Base-by-base conservation (phyloP, 139 green algal species). In the Tetraselmis striata region DNA sequence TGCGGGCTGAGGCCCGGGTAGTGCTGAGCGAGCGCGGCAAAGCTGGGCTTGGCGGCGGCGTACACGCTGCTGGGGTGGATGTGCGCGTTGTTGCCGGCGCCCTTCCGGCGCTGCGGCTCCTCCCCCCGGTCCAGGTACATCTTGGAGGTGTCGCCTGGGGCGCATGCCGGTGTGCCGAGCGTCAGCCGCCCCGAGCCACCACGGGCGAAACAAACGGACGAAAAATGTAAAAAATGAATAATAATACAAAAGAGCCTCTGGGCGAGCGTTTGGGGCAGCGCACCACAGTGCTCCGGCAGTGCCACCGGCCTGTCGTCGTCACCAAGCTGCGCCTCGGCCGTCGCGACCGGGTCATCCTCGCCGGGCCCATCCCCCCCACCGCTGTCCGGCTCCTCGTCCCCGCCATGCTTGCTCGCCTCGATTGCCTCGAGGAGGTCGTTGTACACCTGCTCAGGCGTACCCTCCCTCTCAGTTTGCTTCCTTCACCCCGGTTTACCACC, bases 11-110 rank as follows among this genome's bases (percentile, higher is more conserved):
- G 85, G 1, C 84, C 77, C 0, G 92, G 90, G 85, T 95, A 89
- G 11, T 28, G 25, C 32, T 45, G 22, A 0, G 92, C 89, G 28
- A 98, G 88, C 0, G 83, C 83, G 2, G 29, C 87, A 88, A 98
- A 98, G 80, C 98, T 91, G 0, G 93, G 94, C 77, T 94, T 84
- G n/a, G 88, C 32, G 0, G 81, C 80, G 59, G 87, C 90, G 58
- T 97, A 95, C 5, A 80, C 81, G 87, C 92, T 95, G 32, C 81
- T 77, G 0, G 92, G 91, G 83, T 96, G 91, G 58, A 95, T 94
- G 59, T 80, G 75, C 0, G 85, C 67, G 59, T 90, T 90, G 77
- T n/a, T 59, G 77, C 76, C 59, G 75, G 28, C 78, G 0, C 18
- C 18, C 18, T 67, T 67, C 45, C 18, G 5, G 5, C 18, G 5